Conservation (phyloP, 2,329 filamentous ascomycete genomes). For the Ophiocordyceps camponoti-floridani region DNA sequence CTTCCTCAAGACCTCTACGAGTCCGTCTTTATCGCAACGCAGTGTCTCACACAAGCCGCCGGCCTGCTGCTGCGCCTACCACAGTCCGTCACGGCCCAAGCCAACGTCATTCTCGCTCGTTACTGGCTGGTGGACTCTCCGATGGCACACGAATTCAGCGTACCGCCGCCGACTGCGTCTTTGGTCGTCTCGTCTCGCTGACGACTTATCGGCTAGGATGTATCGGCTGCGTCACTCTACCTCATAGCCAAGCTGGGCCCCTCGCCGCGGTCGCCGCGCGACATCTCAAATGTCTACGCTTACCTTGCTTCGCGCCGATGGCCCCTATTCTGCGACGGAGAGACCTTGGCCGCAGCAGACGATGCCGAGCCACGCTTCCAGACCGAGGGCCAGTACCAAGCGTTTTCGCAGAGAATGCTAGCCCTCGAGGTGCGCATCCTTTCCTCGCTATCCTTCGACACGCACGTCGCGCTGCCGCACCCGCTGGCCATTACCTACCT, state of each 20-base stretch:
- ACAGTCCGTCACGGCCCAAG: constrained; percentile 71
- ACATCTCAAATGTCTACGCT: constrained; percentile 68
- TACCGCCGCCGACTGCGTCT: constrained; percentile 6
- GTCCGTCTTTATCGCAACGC: constrained; percentile 51
- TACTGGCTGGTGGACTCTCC: constrained; percentile 52
- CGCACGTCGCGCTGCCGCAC: constrained; percentile 72
- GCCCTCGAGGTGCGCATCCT: constrained; percentile 64
- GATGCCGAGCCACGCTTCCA: constrained; percentile 46
- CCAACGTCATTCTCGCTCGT: constrained; percentile 64
- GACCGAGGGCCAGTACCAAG: constrained; percentile 53
- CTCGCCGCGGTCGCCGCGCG: constrained; percentile 56
- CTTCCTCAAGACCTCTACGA: constrained; percentile 54
- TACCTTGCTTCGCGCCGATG: constrained; percentile 54
- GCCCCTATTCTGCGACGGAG: constrained; percentile 27
- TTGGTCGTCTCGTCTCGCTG: not conserved
- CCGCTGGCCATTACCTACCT: constrained; percentile 80
- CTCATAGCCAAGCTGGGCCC: constrained; percentile 69
- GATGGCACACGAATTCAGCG: constrained; percentile 40
- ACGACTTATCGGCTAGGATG: constrained; percentile 33
- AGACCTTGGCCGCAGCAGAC: constrained; percentile 7
- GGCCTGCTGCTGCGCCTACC: constrained; percentile 69
- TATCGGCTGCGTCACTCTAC: constrained; percentile 68
- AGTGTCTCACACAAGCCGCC: constrained; percentile 59
- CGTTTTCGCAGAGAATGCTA: constrained; percentile 46
- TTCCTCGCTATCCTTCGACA: constrained; percentile 60